Evolutionary conservation across 108 stramenopile species (phyloP).

Genomic region (Cyclostephanos tholiformis): DNA sequence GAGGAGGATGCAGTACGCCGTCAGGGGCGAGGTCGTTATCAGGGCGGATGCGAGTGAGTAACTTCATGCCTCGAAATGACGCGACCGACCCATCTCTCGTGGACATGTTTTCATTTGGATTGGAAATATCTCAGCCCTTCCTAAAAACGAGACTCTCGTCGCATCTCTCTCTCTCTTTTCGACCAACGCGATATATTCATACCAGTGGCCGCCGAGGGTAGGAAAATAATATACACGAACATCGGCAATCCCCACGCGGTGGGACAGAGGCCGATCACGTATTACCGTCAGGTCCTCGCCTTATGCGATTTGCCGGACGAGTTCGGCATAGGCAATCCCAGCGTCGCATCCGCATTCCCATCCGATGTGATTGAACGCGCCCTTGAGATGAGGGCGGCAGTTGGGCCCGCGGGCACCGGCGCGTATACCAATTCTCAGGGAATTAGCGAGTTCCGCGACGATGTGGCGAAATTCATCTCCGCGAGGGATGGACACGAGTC

Average conservation of each 20-base stretch:
- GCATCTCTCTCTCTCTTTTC: not conserved
- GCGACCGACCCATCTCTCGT: too few species aligned
- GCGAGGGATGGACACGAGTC: conserved; percentile 76
- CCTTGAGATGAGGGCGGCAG: conserved; percentile 60
- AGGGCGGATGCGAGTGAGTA: conserved; percentile 61
- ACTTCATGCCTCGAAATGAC: too few species aligned
- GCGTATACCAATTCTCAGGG: conserved; percentile 84
- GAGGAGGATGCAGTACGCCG: conserved; percentile 83
- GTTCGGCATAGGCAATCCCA: conserved; percentile 66
- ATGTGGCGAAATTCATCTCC: conserved; percentile 63
- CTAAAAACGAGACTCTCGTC: too few species aligned
- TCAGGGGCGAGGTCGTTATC: conserved; percentile 78
- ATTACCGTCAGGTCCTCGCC: conserved; percentile 84
- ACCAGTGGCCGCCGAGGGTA: conserved; percentile 63
- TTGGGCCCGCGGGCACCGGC: conserved; percentile 73
- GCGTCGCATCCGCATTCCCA: conserved; percentile 59
- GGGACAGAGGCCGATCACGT: conserved; percentile 87
- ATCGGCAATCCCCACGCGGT: conserved; percentile 97
- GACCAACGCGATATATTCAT: not conserved
- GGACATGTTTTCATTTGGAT: too few species aligned
- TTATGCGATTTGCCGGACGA: conserved; percentile 85
- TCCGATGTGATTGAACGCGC: conserved; percentile 71
- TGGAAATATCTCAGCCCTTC: too few species aligned
- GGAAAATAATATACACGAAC: conserved; percentile 79
- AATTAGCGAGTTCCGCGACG: conserved; percentile 69